Conservation (phyloP, 2,329 filamentous ascomycete species). For the Ophiosphaerella narmari region DNA sequence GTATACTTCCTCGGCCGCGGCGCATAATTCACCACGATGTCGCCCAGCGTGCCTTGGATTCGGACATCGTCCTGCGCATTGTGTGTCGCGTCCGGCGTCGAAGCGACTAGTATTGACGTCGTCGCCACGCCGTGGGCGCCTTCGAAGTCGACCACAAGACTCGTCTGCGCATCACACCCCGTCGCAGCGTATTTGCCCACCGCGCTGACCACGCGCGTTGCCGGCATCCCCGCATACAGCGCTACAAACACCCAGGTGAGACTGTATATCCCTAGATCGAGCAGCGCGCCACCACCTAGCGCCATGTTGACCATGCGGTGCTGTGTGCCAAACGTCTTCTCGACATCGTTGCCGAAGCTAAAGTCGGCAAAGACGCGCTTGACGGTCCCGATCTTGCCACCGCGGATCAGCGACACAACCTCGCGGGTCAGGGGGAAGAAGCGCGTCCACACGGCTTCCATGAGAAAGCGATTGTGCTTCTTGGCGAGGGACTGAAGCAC, state of each 20-base stretch:
- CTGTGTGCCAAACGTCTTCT: constrained; percentile 57
- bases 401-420: constrained; percentile 65
- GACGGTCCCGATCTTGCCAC: constrained; percentile 58
- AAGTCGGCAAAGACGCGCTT: constrained; percentile 61
- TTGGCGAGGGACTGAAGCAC: constrained; percentile 72
- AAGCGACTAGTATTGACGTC: constrained; percentile 45
- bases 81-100: constrained; percentile 58
- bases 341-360: constrained; percentile 62
- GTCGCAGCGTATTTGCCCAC: constrained; percentile 67
- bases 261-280: constrained; percentile 85
- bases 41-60: constrained; percentile 78
- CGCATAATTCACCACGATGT: constrained; percentile 76
- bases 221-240: constrained; percentile 71
- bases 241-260: constrained; percentile 89
- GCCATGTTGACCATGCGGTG: constrained; percentile 82
- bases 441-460: constrained; percentile 78
- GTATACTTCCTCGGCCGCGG: constrained; percentile 68
- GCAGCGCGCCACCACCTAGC: constrained; percentile 77
- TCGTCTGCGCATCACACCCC: constrained; percentile 76
- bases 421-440: constrained; percentile 82
- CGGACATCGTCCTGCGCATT: constrained; percentile 67
- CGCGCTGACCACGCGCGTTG: constrained; percentile 69
- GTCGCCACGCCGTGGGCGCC: constrained; percentile 71
- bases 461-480: constrained; percentile 60
- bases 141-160: constrained; percentile 72